phyloP scores from a whole-genome alignment of 192 early-diverging fungal species.

The Coemansia sp. region DNA sequence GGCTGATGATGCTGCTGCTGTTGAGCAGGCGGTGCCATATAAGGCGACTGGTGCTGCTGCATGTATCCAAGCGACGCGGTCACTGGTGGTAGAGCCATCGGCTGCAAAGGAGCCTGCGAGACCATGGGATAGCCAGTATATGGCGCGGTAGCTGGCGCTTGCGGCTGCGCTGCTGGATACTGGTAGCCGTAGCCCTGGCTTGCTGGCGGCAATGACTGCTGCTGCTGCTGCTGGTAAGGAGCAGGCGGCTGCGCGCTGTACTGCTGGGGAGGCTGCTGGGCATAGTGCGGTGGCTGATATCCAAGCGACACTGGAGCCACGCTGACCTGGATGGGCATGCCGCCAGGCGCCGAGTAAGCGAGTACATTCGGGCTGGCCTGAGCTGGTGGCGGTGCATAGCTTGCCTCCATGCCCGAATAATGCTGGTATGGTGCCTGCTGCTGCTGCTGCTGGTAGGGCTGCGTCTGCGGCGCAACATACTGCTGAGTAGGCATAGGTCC shows the following conservation, averaged over 20 bases:
- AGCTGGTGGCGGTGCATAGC: neutral
- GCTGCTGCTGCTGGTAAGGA: conserved; percentile 28
- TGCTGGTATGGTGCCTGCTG: conserved; percentile 13
- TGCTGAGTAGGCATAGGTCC: conserved; percentile 12
- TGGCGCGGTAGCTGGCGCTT: conserved; percentile 17
- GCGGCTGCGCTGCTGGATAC: conserved; percentile 23
- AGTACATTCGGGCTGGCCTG: neutral
- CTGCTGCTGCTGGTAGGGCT: conserved; percentile 20
- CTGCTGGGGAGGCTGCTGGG: conserved; percentile 22
- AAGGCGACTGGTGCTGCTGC: conserved; percentile 22
- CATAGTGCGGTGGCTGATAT: conserved; percentile 26
- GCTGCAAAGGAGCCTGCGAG: conserved; percentile 29
- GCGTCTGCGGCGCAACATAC: conserved; percentile 16
- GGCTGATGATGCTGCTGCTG: conserved; percentile 21
- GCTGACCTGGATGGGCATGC: neutral
- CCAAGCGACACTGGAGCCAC: conserved; percentile 16
- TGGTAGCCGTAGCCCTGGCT: conserved; percentile 33
- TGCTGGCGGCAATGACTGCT: conserved; percentile 9
- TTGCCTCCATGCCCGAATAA: conserved; percentile 1
- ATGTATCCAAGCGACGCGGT: conserved; percentile 23
- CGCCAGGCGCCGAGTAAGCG: neutral
- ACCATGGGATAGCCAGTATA: conserved; percentile 17
- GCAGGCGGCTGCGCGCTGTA: conserved; percentile 13
- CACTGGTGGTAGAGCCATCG: conserved; percentile 14
- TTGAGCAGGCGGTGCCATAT: conserved; percentile 23